Base-by-base conservation (phyloP, 2,329 filamentous ascomycete genomes). In the Colletotrichum sidae region DNA sequence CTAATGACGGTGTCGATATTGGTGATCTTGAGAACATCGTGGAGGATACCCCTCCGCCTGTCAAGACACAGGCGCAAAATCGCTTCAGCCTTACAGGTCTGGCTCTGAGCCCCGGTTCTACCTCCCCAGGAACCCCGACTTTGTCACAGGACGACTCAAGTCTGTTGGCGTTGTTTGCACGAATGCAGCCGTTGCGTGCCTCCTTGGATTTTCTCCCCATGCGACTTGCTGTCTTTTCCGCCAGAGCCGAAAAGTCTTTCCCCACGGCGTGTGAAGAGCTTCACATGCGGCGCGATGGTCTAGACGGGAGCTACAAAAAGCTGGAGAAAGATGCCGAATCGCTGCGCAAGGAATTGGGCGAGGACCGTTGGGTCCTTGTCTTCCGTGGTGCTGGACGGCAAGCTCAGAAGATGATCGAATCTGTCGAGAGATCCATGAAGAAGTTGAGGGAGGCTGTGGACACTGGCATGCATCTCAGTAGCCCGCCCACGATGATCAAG, bases 121-220 rank as follows among this genome's bases (percentile, higher is more conserved):
- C 80, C 57, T 88, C 87, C n/a, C 86, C 88, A 2, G 83, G 82
- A 8, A 82, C 86, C 0, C 83, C 88, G 4, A 80, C 81, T 55
- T 81, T 85, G 47, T 85, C 84, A 2, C 90, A 93, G 70, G 94
- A 98, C 69, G 95, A 97, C 74, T 93, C 93, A 2, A 94, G 92
- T 69, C 83, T 99, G 6, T 85, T 98, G 55, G 94, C 92, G 2
- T 83, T 99, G 11, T 97, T 98, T 77, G 96, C 96, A 6, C 89
- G 95, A 62, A 97, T 98, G 91, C 96, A 98, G 72, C 95, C 96
- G 1, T 80, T 99, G 17, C 87, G 94, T 59, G 96, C 96, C 2
- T 97, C 94, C 0, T 83, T 99, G 39, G 96, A 98, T 77, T 99
- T 99, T 73, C 80, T 99, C 25, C 96, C 96, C 2, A 98, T 98